phyloP scores from a whole-genome alignment of 75 land plant genomes.

The Chamaecyparis obtusa region DNA sequence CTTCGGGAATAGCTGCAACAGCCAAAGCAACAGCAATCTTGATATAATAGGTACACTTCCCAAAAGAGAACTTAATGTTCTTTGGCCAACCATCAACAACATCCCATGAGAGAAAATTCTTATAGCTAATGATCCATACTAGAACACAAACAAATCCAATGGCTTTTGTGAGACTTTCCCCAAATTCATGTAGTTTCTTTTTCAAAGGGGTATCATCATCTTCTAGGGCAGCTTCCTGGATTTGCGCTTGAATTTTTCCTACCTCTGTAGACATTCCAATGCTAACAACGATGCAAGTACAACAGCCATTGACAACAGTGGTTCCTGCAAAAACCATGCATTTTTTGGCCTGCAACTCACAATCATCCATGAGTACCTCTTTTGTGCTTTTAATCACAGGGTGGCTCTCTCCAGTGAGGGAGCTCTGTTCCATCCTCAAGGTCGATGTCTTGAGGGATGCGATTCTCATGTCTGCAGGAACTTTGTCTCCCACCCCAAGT shows the following conservation, averaged over 20 bases:
- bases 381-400: slow-evolving; percentile 56
- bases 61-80: slow-evolving; percentile 69
- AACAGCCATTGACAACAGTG: slow-evolving; percentile 76
- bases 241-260: slow-evolving; percentile 80
- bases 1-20: slow-evolving; percentile 94
- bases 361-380: slow-evolving; percentile 41
- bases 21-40: slow-evolving; percentile 89
- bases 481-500: slow-evolving; percentile 79
- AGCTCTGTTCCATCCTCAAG: slow-evolving; percentile 76
- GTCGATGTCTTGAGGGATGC: slow-evolving; percentile 61
- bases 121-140: slow-evolving; percentile 86
- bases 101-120: slow-evolving; percentile 75
- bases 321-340: slow-evolving; percentile 94
- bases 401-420: slow-evolving; percentile 82
- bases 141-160: slow-evolving; percentile 74
- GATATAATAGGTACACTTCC: slow-evolving; percentile 84
- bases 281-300: slow-evolving; percentile 57
- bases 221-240: slow-evolving; percentile 75
- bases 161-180: slow-evolving; percentile 52
- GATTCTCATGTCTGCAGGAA: slow-evolving; percentile 86
- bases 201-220: slow-evolving; percentile 81
- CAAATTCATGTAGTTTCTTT: slow-evolving; percentile 89
- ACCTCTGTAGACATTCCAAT: slow-evolving; percentile 90
- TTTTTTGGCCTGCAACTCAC: slow-evolving; percentile 80
- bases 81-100: slow-evolving; percentile 59